phyloP scores from a whole-genome alignment of 768 basidiomycete genomes.

The Trametes punicea region DNA sequence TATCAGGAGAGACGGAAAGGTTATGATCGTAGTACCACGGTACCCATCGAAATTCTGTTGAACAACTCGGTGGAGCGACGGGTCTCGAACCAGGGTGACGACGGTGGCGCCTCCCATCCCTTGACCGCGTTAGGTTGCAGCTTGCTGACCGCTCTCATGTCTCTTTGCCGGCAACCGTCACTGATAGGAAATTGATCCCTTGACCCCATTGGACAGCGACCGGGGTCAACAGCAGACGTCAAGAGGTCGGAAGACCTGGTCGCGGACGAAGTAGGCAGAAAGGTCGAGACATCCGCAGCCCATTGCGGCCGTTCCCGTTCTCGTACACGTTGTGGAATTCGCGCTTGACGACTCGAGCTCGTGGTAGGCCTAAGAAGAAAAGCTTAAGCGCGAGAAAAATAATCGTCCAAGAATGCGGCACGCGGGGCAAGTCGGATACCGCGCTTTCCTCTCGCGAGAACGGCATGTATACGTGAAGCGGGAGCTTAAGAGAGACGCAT shows the following conservation, averaged over 20 bases:
- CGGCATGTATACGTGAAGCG: constrained; percentile 13
- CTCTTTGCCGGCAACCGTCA: too few relatives aligned
- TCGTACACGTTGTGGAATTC: neutral
- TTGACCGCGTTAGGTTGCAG: neutral
- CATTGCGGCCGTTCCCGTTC: neutral
- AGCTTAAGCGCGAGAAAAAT: too few relatives aligned
- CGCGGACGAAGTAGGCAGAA: neutral
- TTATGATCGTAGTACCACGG: too few relatives aligned
- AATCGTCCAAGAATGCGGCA: too few relatives aligned
- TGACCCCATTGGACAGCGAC: too few relatives aligned
- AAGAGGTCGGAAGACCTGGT: neutral
- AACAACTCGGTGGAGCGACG: neutral
- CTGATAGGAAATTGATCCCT: too few relatives aligned
- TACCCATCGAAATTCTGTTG: neutral
- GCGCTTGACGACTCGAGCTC: neutral
- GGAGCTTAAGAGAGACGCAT: neutral
- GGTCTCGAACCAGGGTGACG: neutral
- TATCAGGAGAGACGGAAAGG: too few relatives aligned
- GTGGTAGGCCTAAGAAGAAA: too few relatives aligned
- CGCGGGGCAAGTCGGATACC: neutral
- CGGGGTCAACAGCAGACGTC: too few relatives aligned
- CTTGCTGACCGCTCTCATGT: constrained; percentile 2
- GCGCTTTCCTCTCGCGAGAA: neutral
- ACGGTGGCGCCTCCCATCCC: constrained; percentile 2
- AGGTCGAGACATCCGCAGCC: neutral